phyloP scores from a whole-genome alignment of 306 rosid genomes.

The Lathyrus tuberosus region DNA sequence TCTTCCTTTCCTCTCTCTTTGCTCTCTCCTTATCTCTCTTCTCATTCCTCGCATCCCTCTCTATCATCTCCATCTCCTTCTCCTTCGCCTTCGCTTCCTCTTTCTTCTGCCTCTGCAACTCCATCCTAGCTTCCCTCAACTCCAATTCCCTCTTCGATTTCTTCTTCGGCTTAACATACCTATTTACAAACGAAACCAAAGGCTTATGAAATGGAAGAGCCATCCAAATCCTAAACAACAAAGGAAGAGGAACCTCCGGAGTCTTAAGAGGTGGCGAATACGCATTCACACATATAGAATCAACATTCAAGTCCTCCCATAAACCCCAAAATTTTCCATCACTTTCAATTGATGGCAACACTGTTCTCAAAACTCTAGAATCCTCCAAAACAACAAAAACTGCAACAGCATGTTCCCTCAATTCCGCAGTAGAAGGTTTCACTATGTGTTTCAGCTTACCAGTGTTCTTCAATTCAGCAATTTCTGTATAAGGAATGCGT shows the following conservation, averaged over 20 bases:
- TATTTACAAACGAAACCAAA: background rate
- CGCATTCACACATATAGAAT: conserved; percentile 70
- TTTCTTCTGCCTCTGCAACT: conserved; percentile 59
- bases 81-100: conserved; percentile 53
- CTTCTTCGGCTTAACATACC: conserved; percentile 49
- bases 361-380: conserved; percentile 71
- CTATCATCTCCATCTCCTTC: conserved; percentile 61
- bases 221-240: conserved; percentile 48
- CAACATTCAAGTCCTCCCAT: conserved; percentile 69
- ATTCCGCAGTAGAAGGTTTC: conserved; percentile 48
- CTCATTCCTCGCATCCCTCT: conserved; percentile 49
- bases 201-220: conserved; percentile 13
- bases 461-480: conserved; percentile 53
- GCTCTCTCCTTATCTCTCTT: conserved; percentile 64
- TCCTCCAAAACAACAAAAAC: conserved; percentile 82
- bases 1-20: conserved; percentile 54
- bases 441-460: conserved; percentile 82
- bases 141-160: conserved; percentile 66
- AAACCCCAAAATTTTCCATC: conserved; percentile 69
- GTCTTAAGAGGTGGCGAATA: conserved; percentile 74
- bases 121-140: conserved; percentile 61
- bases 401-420: conserved; percentile 54
- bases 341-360: conserved; percentile 66
- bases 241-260: conserved; percentile 69
- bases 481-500: conserved; percentile 76